Conservation (phyloP, 176 grass and related monocot genomes). For the Oryza officinalis region DNA sequence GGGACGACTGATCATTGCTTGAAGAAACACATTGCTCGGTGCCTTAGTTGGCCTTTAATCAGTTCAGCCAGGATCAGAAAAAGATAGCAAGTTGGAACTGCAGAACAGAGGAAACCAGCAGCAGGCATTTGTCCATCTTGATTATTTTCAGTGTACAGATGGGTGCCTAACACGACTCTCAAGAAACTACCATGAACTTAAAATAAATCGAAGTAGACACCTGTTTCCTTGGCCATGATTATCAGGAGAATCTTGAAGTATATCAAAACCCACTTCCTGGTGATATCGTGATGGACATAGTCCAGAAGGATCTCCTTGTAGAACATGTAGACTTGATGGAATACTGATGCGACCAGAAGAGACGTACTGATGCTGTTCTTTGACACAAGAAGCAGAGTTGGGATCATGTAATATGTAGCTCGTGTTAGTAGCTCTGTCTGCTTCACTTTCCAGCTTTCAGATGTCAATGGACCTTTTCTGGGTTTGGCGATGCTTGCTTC, state of each 20-base stretch:
- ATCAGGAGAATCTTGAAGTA: conserved; percentile 81
- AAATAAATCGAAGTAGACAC: conserved; percentile 62
- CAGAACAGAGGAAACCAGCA: conserved; percentile 1
- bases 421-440: conserved; percentile 45
- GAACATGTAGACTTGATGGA: conserved; percentile 86
- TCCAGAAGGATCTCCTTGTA: conserved; percentile 93
- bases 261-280: conserved; percentile 79
- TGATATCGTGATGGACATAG: conserved; percentile 78
- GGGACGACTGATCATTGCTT: background rate
- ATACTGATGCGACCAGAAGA: conserved; percentile 59
- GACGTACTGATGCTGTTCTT: conserved; percentile 61
- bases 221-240: conserved; percentile 79
- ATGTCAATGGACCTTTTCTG: conserved; percentile 50
- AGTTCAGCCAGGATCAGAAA: background rate
- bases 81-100: background rate
- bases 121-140: conserved; percentile 6
- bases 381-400: conserved; percentile 56
- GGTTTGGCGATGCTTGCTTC: conserved; percentile 50
- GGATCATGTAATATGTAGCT: conserved; percentile 64
- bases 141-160: conserved; percentile 45
- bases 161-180: background rate
- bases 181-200: conserved; percentile 39
- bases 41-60: conserved; percentile 3
- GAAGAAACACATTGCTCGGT: background rate
- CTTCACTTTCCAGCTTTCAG: conserved; percentile 71